phyloP scores from a whole-genome alignment of 306 rosid genomes.

The Lathyrus sativus region DNA sequence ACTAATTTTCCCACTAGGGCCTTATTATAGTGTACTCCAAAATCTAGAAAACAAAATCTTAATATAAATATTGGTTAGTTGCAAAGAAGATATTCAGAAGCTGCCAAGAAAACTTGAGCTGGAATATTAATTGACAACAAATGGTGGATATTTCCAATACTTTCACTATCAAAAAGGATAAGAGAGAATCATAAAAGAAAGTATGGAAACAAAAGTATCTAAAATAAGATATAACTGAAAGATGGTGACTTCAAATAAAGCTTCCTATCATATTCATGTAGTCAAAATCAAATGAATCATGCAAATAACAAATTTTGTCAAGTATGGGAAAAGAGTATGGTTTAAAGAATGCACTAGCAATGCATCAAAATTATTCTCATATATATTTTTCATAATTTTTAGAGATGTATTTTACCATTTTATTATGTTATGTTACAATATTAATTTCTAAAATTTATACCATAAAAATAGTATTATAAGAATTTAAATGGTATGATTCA shows the following conservation, averaged over 20 bases:
- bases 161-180: constrained; percentile 31
- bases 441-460: no score
- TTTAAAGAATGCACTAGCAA: background rate
- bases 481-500: no score
- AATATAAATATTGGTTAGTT: constrained; percentile 26
- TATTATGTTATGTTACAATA: no score
- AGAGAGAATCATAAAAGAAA: constrained; percentile 33
- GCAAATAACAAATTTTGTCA: background rate
- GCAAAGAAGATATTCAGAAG: constrained; percentile 21
- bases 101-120: constrained; percentile 18
- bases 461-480: no score
- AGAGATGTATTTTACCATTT: no score
- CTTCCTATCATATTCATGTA: constrained; percentile 11
- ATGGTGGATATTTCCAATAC: constrained; percentile 23
- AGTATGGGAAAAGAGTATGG: background rate
- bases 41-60: background rate
- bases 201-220: constrained; percentile 30
- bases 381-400: no score
- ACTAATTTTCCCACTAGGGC: constrained; percentile 9
- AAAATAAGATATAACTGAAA: background rate
- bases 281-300: background rate
- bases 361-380: background rate
- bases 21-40: background rate
- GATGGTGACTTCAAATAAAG: constrained; percentile 25
- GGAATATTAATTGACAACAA: constrained; percentile 8